These are phyloP conservation scores for Podaxis mareebaensis DNA, from an alignment of 768 basidiomycete genomes.

Conservation along the genomic window DNA sequence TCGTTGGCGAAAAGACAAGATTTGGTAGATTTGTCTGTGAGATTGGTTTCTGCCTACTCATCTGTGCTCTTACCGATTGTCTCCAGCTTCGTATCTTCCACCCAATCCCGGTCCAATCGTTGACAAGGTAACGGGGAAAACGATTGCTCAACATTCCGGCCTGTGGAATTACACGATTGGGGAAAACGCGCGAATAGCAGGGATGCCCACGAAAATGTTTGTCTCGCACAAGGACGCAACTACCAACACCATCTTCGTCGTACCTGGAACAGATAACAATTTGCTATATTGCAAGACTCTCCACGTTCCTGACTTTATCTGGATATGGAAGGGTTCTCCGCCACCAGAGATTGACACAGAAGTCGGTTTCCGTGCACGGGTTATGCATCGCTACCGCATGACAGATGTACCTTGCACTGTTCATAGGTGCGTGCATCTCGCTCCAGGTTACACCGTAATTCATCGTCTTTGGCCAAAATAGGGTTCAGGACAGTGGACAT, in stretches of 20 bases:
- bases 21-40: slow-evolving; percentile 76
- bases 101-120: slow-evolving; percentile 72
- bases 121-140: slow-evolving; percentile 51
- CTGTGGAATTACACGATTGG: slow-evolving; percentile 88
- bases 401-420: slow-evolving; percentile 51
- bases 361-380: slow-evolving; percentile 46
- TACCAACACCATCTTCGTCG: slow-evolving; percentile 73
- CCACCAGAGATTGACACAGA: slow-evolving; percentile 44
- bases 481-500: slow-evolving; percentile 23
- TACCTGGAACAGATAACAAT: slow-evolving; percentile 58
- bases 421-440: slow-evolving; percentile 38
- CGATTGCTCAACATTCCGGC: slow-evolving; percentile 65
- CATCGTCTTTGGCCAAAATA: slow-evolving; percentile 20
- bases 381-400: slow-evolving; percentile 78
- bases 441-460: slow-evolving; percentile 1
- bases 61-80: background rate
- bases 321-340: slow-evolving; percentile 73
- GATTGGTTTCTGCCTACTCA: slow-evolving; percentile 20
- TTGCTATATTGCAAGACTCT: slow-evolving; percentile 24
- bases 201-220: slow-evolving; percentile 63
- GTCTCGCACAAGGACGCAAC: slow-evolving; percentile 69
- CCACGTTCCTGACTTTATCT: slow-evolving; percentile 54
- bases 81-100: slow-evolving; percentile 74
- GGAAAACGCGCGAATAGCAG: slow-evolving; percentile 68
- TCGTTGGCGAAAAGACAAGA: slow-evolving; percentile 77